Evolutionary conservation across 2,329 filamentous ascomycete genomes (phyloP).

Genomic region (Incumbomyces lentus): DNA sequence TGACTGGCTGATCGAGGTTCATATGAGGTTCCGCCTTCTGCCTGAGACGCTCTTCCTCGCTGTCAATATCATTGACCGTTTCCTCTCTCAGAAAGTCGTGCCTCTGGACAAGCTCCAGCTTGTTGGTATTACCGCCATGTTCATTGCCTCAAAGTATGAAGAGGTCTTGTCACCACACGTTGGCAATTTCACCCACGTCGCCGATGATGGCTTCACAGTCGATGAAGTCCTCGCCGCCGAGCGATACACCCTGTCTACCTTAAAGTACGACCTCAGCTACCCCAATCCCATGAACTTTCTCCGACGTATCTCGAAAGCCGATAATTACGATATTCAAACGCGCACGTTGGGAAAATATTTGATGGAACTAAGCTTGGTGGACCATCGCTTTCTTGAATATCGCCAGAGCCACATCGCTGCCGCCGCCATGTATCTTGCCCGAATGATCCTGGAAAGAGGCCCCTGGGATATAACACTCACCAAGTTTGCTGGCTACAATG

Average conservation of each 20-base stretch:
- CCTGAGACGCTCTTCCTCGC: slow-evolving; percentile 94
- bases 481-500: slow-evolving; percentile 86
- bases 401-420: slow-evolving; percentile 85
- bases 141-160: slow-evolving; percentile 98
- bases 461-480: slow-evolving; percentile 82
- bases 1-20: slow-evolving; percentile 97
- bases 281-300: slow-evolving; percentile 99
- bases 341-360: slow-evolving; percentile 96
- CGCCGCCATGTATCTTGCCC: slow-evolving; percentile 87
- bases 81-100: slow-evolving; percentile 89
- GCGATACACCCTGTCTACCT: slow-evolving; percentile 77
- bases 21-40: slow-evolving; percentile 89
- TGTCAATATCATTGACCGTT: slow-evolving; percentile 97
- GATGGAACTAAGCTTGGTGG: slow-evolving; percentile 90
- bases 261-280: slow-evolving; percentile 96
- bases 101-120: slow-evolving; percentile 92
- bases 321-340: slow-evolving; percentile 98
- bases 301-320: slow-evolving; percentile 94
- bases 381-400: slow-evolving; percentile 86
- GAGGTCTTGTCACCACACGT: slow-evolving; percentile 96
- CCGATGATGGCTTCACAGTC: slow-evolving; percentile 91
- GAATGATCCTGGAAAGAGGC: slow-evolving; percentile 79
- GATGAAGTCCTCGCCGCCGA: slow-evolving; percentile 95
- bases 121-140: slow-evolving; percentile 97
- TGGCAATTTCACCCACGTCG: slow-evolving; percentile 91